Base-by-base conservation (phyloP, 164 flowering plant genomes). In the Nelumbo lutea region DNA sequence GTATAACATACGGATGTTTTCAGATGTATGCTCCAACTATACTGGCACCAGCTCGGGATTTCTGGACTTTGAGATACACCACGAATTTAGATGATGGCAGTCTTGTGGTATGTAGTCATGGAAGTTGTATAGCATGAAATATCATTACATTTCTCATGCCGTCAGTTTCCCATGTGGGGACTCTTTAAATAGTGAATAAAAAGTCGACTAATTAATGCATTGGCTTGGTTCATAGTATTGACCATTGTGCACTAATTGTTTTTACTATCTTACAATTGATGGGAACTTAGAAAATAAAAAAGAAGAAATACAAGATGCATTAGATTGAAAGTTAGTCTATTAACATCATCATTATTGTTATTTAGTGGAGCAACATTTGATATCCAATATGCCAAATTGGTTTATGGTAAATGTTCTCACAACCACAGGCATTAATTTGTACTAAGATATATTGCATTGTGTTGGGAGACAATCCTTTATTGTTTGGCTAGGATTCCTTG, bases 1-100 rank as follows among this genome's bases (percentile, higher is more conserved):
- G 27, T 27, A 27, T 60, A 56, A 10, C 6, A 27, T 4, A 38
- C 7, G 52, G 42, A 59, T 68, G 27, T 42, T 80, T 79, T 67
- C 85, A 93, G 97, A 79, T 82, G 77, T 91, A 86, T 84, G 95
- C 98, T 65, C 97, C 98, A 58, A 90, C 96, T 55, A 90, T 93
- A 58, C 70, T 91, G 72, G 98, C 96, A 74, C 90, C 96, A 46
- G 97, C 98, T 50, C 86, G 97, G 50, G 98, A 91, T 77, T 88
- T 94, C 67, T 94, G 98, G 97, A 94, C 97, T 40, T 79, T 94
- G 61, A 82, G 98, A 85, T 94, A 88, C 76, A 87, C 96, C 38
- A 90, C 89, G n/a, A 84, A 68, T 76, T 82, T 94, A 73, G 96
- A 94, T 42, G 90, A 90, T 69, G 96, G 96, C 75, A 90, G 96